These are phyloP conservation scores for Metschnikowia reukaufii DNA, from an alignment of 805 yeast genomes.

Conservation along the genomic window DNA sequence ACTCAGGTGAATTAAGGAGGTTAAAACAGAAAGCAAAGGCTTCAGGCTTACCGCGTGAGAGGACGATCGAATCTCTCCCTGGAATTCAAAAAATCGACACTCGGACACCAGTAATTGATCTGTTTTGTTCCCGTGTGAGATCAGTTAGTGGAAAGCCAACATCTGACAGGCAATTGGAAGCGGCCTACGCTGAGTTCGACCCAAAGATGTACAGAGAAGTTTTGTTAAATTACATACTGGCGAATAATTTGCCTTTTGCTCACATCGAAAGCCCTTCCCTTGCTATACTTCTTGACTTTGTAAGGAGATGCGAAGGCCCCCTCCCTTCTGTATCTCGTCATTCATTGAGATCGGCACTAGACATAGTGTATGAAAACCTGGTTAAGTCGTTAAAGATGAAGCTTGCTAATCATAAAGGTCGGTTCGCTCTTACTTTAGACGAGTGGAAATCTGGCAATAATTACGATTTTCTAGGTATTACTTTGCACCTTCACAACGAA, in stretches of 20 bases:
- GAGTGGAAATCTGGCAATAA: constrained; percentile 6
- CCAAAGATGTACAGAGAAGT: not conserved
- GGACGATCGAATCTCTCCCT: not conserved
- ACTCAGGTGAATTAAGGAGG: not conserved
- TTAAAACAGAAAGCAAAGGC: not conserved
- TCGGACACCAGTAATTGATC: not conserved
- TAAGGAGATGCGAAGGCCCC: not conserved
- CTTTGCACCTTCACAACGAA: constrained; percentile 5
- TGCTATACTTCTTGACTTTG: not conserved
- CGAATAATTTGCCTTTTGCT: constrained; percentile 3
- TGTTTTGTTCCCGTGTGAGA: not conserved
- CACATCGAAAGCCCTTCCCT: constrained; percentile 2
- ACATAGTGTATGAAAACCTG: constrained; percentile 2
- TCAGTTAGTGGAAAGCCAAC: not conserved
- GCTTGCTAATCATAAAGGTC: constrained; percentile 4
- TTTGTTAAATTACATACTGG: constrained; percentile 1
- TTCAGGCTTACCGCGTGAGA: not conserved
- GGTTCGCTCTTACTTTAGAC: constrained; percentile 1
- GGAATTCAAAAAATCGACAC: not conserved
- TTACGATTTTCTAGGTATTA: not conserved
- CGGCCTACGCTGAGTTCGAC: not conserved
- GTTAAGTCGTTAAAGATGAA: not conserved
- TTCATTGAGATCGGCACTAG: constrained; percentile 3
- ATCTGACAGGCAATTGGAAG: not conserved
- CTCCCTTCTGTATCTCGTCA: not conserved